Evolutionary conservation across 305 asterid genomes (phyloP).

Genomic region (Lippia alba): DNA sequence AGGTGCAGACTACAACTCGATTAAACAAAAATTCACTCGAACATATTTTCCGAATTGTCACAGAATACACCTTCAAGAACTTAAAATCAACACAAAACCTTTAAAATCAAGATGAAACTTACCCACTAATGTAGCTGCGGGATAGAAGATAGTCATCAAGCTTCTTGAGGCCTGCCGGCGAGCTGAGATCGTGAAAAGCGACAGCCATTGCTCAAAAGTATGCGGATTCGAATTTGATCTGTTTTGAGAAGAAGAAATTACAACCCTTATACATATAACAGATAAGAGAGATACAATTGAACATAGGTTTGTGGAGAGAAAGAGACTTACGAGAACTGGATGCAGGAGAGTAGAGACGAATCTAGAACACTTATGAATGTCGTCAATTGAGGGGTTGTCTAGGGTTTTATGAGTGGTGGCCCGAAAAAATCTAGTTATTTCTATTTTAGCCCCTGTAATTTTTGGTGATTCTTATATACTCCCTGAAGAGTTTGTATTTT

Average conservation of each 20-base stretch:
- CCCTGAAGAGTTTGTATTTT: constrained; percentile 5
- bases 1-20: neutral
- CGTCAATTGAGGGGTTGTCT: neutral
- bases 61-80: neutral
- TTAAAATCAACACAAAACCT: neutral
- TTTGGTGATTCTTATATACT: neutral
- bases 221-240: constrained; percentile 24
- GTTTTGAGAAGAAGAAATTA: neutral
- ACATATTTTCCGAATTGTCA: neutral
- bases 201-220: constrained; percentile 56
- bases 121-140: constrained; percentile 88
- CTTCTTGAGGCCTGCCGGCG: constrained; percentile 75
- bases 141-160: constrained; percentile 77
- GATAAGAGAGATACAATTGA: neutral
- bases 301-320: neutral
- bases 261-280: neutral
- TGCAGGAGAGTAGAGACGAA: neutral
- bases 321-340: constrained; percentile 23
- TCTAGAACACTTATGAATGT: neutral
- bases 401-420: constrained; percentile 12
- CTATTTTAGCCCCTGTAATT: neutral
- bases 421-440: constrained; percentile 17
- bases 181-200: constrained; percentile 51
- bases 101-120: constrained; percentile 19
- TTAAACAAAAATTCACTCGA: neutral